These are phyloP conservation scores for Crithidia sp. DNA, from an alignment of 208 protist genomes.

Conservation along the genomic window DNA sequence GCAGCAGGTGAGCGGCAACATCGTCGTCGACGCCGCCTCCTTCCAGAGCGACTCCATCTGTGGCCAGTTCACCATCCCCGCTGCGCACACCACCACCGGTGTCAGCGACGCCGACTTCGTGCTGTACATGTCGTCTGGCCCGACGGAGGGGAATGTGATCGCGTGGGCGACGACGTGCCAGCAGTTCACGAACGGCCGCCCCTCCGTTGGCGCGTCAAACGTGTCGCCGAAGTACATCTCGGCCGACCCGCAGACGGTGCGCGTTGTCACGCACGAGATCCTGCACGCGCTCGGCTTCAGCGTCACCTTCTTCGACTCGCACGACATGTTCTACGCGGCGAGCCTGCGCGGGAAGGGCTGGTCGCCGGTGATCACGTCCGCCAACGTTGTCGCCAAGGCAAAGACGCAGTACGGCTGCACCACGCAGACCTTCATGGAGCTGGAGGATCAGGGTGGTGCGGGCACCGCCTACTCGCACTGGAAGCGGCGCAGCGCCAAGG, in stretches of 20 bases:
- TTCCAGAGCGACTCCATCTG: not conserved
- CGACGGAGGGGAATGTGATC: not conserved
- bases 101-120: no score
- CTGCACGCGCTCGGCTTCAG: constrained; percentile 57
- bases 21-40: constrained; percentile 61
- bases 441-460: no score
- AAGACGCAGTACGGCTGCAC: constrained; percentile 36
- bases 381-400: constrained; percentile 37
- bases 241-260: no score
- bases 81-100: no score
- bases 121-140: no score
- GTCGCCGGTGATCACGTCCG: constrained; percentile 25
- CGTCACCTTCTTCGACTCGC: not conserved
- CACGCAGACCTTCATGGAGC: no score
- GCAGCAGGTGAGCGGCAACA: constrained; percentile 28
- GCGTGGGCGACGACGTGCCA: constrained; percentile 56
- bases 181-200: constrained; percentile 8
- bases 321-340: not conserved
- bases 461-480: no score
- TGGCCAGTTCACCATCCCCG: no score
- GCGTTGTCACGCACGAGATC: no score
- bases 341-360: constrained; percentile 37
- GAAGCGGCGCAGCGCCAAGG: no score
- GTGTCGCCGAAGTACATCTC: no score
- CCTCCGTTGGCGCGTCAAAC: constrained; percentile 57